Base-by-base conservation (phyloP, 352 stramenopile genomes). In the Phytophthora cryptogea region DNA sequence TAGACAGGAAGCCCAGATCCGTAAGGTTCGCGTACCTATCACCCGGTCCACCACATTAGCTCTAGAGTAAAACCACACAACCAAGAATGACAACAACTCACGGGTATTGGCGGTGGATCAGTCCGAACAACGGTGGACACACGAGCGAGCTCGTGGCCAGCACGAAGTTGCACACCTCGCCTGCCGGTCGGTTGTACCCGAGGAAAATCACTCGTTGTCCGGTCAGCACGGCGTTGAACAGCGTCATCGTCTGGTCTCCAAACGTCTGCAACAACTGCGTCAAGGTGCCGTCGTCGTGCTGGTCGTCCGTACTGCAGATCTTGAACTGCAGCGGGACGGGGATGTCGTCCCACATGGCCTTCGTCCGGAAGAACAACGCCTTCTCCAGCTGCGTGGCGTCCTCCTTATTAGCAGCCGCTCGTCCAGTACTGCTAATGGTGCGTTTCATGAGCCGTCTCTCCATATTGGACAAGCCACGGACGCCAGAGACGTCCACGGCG, bases 211-310 rank as follows among this genome's bases (percentile, higher is more conserved):
- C 82, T 0, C 87, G 70, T 39, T 82, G 74, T 6, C 87, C 87
- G 0, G 83, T 92, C 40, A 96, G 68, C n/a, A 96, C 78, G 0
- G 87, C 86, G 47, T 96, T 96, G 57, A 90, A 96, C 41, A 96
- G 49, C n/a, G 79, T 37, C 85, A 94, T 96, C 0, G 68, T 87
- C 53, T 96, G 78, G 33, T 94, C 87, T 32, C 85, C 85, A 68
- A 96, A 96, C 35, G 78, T 91, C 27, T 80, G 65, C 48, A 96
- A 35, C 14, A 96, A 66, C 27, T 86, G 73, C 3, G 68, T 75
- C 54, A 96, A 53, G 6, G 86, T 77, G 2, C 83, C 87, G 40
- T 93, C 72, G 54, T 94, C 85, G 58, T 94, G 86, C 51, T 95
- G 87, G 47, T 95, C 87, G 20, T 90, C 70, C 4, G 85, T 92